Base-by-base conservation (phyloP, 768 basidiomycete genomes). In the Naganishia friedmannii region DNA sequence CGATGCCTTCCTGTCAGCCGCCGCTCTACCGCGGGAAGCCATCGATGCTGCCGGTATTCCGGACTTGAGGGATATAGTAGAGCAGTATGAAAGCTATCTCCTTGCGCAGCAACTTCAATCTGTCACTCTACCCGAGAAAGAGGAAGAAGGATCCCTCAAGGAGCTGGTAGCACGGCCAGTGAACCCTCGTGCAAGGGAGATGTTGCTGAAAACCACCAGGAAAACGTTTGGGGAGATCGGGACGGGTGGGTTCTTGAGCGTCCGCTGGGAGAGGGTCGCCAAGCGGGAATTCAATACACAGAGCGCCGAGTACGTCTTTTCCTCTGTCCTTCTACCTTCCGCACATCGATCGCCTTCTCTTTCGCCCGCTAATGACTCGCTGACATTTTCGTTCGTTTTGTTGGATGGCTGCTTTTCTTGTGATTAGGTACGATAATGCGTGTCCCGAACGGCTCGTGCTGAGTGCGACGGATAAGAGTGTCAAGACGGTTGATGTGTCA, bases 141-240 rank as follows among this genome's bases (percentile, higher is more conserved):
- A 42, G 7, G 42, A 42, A 42, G 42, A 42, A 17, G 42, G 42
- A 42, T 65, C 51, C 73, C 72, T 69, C 57, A 70, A 67, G 32
- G 77, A 79, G 34, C 54, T 77, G 17, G 45, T 75, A 46, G 66
- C 58, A 15, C 3, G 29, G 2, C 65, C 53, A 10, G 31, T 54
- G n/a, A 34, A 68, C 65, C 66, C 54, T 34, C 65, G 72, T 55
- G 58, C 37, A n/a, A 73, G 72, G 34, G 74, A 74, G 28, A 71
- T 73, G 13, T 58, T 72, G 53, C 68, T 82, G n/a, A 46, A 69
- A 28, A 73, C 74, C 19, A 71, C 78, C 10, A 74, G 72, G 45
- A 70, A 76, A 46, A 75, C 70, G 57, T 70, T 78, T 48, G 77
- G 77, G 28, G 76, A 75, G 2, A 69, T 80, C 66, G 75, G 74